A percentile compares a stretch with the other conserved stretches of the same genome.
Evolutionary conservation across 2,329 filamentous ascomycete genomes (phyloP).

Genomic region (Talaromyces verruculosus): DNA sequence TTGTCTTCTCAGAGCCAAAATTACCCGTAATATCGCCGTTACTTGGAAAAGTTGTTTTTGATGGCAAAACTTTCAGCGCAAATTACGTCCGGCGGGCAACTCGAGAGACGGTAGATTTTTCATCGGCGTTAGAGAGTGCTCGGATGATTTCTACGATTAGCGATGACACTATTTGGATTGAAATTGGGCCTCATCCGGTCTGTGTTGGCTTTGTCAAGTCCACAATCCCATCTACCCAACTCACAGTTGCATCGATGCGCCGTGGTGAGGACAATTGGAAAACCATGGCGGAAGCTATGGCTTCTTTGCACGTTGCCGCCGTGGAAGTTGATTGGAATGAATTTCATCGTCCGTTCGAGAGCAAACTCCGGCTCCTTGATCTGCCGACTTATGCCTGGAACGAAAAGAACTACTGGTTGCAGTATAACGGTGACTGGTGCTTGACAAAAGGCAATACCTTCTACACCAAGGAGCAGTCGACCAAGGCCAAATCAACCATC

Average conservation of each 20-base stretch:
- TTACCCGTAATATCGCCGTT: conserved; percentile 50
- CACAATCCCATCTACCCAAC: conserved; percentile 56
- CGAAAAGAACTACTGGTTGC: conserved; percentile 70
- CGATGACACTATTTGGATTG: conserved; percentile 68
- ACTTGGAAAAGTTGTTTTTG: conserved; percentile 42
- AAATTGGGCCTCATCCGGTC: conserved; percentile 72
- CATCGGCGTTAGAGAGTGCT: conserved; percentile 60
- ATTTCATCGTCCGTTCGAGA: conserved; percentile 63
- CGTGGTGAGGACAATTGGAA: conserved; percentile 65
- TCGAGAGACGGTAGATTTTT: conserved; percentile 69
- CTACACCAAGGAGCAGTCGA: neutral
- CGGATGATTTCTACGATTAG: conserved; percentile 60
- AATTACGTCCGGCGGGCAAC: conserved; percentile 65
- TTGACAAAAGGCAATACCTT: conserved; percentile 64
- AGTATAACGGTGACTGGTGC: conserved; percentile 69
- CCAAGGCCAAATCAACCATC: neutral
- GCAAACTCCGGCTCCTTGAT: conserved; percentile 58
- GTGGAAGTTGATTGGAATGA: conserved; percentile 69
- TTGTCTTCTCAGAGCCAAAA: conserved; percentile 41
- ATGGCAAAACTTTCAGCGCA: conserved; percentile 51
- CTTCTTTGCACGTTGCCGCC: conserved; percentile 61
- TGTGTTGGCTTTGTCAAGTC: conserved; percentile 68
- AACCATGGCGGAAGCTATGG: conserved; percentile 60
- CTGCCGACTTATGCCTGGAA: conserved; percentile 69
- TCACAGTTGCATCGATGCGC: conserved; percentile 61